Base-by-base conservation (phyloP, 768 basidiomycete species). In the Gyrodon lividus region DNA sequence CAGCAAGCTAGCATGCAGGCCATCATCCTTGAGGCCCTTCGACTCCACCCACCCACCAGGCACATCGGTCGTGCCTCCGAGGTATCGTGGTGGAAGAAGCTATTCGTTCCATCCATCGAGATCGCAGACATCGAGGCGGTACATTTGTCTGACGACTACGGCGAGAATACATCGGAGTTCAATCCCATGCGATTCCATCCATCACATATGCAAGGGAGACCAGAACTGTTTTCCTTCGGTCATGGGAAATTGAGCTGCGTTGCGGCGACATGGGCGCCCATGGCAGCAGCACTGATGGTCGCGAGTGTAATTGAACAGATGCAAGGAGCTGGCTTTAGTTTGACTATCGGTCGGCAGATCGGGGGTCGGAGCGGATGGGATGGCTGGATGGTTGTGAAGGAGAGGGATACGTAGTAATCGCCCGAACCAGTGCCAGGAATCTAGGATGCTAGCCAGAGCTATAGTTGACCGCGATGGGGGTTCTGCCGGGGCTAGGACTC, bases 241-340 rank as follows among this genome's bases (percentile, higher is more conserved):
- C 61, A 70, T 43, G 82, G 23, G 4, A 45, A 31, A 5, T 10
- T 68, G 61, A 66, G 10, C 56, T 83, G 46, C 43, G 62, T 79
- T 1, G 84, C 81, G 0, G 62, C 65, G 5, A 61, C 61, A 0
- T 83, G 82, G 81, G 84, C 84, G 2, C 83, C 84, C 0, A 72
- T 77, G 60, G 81, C 81, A 0, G 78, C 75, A 1, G 82, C 69
- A 0, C 48, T 82, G 0, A 73, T 84, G 5, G 70, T 70, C 5
- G 80, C 72, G 2, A 73, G 73, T 4, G 55, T 81, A 0, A 52
- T 81, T 0, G 58, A 66, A 6, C 61, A 65, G n/a, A 41, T 76
- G 12, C 61, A 70, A 8, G 66, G 59, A 1, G 53, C 50, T 0
- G 43, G 56, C 1, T 67, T 46, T 60, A 48, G 19, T 10, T 34